A percentile compares a stretch with the other conserved stretches of the same genome.
These are phyloP conservation scores for Setaria viridis DNA, from an alignment of 202 grass and related monocot species.

Conservation along the genomic window DNA sequence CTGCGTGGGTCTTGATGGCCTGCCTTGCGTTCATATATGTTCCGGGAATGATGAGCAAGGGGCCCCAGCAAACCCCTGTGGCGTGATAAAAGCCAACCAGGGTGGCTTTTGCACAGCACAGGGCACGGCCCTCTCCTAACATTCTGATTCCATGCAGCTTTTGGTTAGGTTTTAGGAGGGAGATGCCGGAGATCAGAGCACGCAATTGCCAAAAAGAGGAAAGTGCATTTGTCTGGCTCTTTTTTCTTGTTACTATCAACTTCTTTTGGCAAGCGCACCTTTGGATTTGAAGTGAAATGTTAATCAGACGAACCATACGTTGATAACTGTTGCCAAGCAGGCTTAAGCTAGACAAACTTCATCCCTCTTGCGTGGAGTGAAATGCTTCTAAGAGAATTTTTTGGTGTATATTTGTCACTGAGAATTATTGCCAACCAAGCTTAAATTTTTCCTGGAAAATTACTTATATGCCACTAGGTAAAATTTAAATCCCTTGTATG, in stretches of 20 bases:
- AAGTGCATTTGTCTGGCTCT: constrained; percentile 17
- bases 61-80: constrained; percentile 35
- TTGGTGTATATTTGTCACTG: neutral
- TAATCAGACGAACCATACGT: neutral
- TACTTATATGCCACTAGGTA: neutral
- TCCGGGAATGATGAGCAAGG: constrained; percentile 66
- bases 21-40: constrained; percentile 49
- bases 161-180: constrained; percentile 46
- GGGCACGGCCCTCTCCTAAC: neutral
- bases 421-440: neutral
- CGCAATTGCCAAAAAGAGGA: constrained; percentile 45
- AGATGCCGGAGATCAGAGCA: constrained; percentile 35
- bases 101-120: constrained; percentile 49
- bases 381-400: neutral
- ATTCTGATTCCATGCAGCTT: constrained; percentile 47
- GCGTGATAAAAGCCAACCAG: constrained; percentile 55
- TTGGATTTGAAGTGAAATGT: neutral
- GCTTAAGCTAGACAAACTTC: neutral
- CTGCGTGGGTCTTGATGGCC: constrained; percentile 44
- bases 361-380: neutral
- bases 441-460: too few species aligned
- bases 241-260: neutral
- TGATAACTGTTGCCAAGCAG: neutral
- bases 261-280: neutral
- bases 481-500: neutral